Conservation (phyloP, 306 rosid species). For the Elaeagnus macrophylla region DNA sequence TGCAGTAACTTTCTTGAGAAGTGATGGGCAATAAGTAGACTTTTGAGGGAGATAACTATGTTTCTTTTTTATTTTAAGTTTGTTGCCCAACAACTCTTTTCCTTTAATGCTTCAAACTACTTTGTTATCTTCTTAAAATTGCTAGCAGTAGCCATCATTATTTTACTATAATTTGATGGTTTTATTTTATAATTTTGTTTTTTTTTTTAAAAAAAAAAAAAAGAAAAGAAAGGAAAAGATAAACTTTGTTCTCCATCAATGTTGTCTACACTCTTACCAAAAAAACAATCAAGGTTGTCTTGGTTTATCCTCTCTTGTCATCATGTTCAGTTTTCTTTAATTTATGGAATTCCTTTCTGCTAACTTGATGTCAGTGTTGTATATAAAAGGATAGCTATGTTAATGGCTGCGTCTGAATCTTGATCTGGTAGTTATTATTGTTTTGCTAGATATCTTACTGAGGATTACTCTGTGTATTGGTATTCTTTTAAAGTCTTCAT, state of each 20-base stretch:
- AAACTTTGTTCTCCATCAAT: too few species aligned
- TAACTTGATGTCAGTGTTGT: slow-evolving; percentile 15
- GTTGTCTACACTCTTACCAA: not conserved
- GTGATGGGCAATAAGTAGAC: slow-evolving; percentile 28
- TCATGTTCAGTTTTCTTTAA: not conserved
- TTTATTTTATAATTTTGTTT: not conserved
- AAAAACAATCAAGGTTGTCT: not conserved
- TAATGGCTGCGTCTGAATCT: slow-evolving; percentile 10
- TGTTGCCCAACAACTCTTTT: slow-evolving; percentile 20
- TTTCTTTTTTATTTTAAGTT: slow-evolving; percentile 23
- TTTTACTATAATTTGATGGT: not conserved
- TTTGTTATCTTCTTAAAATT: slow-evolving; percentile 1
- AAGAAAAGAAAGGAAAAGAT: not conserved
- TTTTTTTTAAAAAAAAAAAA: not conserved
- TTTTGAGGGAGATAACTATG: slow-evolving; percentile 40
- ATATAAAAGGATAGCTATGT: slow-evolving; percentile 10
- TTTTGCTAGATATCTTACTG: not conserved
- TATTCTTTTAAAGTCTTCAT: not conserved
- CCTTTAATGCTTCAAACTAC: not conserved
- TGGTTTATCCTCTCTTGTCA: slow-evolving; percentile 1
- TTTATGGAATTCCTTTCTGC: slow-evolving; percentile 2
- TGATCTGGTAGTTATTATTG: slow-evolving; percentile 3
- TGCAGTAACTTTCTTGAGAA: slow-evolving; percentile 19
- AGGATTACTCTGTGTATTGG: not conserved
- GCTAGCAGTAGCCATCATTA: not conserved